Conservation (phyloP, 306 rosid species). For the Cucurbita maxima region DNA sequence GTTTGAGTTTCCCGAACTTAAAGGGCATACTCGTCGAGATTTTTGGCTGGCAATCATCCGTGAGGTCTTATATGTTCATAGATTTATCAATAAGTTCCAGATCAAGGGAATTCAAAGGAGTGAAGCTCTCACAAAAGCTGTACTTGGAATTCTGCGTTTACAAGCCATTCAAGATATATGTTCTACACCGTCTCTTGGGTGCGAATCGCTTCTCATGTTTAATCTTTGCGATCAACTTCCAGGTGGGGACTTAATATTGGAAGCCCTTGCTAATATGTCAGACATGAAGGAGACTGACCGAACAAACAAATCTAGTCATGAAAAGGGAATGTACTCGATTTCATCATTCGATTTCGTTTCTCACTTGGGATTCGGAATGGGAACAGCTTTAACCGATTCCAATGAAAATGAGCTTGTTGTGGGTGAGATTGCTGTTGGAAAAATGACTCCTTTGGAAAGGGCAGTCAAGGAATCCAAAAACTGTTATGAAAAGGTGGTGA, state of each 20-base stretch:
- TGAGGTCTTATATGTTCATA: constrained; percentile 74
- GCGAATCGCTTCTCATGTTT: constrained; percentile 68
- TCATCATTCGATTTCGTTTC: constrained; percentile 72
- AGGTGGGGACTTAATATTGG: constrained; percentile 92
- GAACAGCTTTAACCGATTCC: constrained; percentile 41
- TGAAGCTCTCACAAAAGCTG: constrained; percentile 82
- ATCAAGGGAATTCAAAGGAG: constrained; percentile 60
- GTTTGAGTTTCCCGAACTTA: constrained; percentile 92
- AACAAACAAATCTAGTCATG: constrained; percentile 21
- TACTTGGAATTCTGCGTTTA: constrained; percentile 72
- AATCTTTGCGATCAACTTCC: constrained; percentile 90
- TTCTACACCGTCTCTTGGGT: constrained; percentile 27
- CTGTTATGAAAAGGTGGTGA: constrained; percentile 62
- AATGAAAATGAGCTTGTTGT: constrained; percentile 46
- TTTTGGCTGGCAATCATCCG: constrained; percentile 80
- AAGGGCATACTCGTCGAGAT: constrained; percentile 94
- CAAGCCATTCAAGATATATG: constrained; percentile 73
- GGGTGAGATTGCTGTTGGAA: constrained; percentile 92
- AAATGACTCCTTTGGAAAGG: constrained; percentile 60
- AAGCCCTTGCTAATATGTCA: constrained; percentile 65
- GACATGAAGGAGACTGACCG: constrained; percentile 28
- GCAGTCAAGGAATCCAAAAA: constrained; percentile 60
- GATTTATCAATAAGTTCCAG: constrained; percentile 41
- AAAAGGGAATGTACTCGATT: constrained; percentile 58
- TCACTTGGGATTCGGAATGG: constrained; percentile 62